A percentile compares a stretch with the other conserved stretches of the same genome.
Conservation (phyloP, 805 yeast genomes). For the Isabelozyma rhagii region DNA sequence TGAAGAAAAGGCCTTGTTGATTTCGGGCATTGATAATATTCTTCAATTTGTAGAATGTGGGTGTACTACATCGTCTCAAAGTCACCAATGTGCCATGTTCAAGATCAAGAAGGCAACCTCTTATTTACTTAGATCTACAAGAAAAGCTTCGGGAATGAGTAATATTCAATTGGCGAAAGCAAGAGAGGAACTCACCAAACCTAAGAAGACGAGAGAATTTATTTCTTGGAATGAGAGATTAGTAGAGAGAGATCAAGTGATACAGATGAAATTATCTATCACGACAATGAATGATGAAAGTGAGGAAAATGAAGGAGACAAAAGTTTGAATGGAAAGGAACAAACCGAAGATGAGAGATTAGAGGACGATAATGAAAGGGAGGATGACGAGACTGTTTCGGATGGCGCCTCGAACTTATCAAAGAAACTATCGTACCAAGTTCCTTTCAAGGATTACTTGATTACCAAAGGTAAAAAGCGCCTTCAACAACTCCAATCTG, state of each 20-base stretch:
- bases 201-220: constrained; percentile 26
- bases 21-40: constrained; percentile 61
- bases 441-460: constrained; percentile 24
- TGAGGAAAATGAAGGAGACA: constrained; percentile 5
- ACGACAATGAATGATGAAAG: constrained; percentile 19
- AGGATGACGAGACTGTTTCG: constrained; percentile 1
- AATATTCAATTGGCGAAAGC: constrained; percentile 33
- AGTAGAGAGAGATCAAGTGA: constrained; percentile 23
- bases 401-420: constrained; percentile 4
- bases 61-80: constrained; percentile 40
- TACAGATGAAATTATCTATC: constrained; percentile 18
- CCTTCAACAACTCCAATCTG: constrained; percentile 2
- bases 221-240: constrained; percentile 37
- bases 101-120: constrained; percentile 63
- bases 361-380: not conserved
- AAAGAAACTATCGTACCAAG: constrained; percentile 7
- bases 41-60: constrained; percentile 65
- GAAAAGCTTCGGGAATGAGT: constrained; percentile 44
- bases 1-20: constrained; percentile 50
- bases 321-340: too few relatives aligned
- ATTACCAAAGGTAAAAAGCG: constrained; percentile 14
- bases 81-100: constrained; percentile 51
- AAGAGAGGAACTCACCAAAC: constrained; percentile 34
- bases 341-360: not conserved
- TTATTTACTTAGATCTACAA: constrained; percentile 55